Evolutionary conservation across 345 rosid species (phyloP).

Genomic region (Syzygium grande): DNA sequence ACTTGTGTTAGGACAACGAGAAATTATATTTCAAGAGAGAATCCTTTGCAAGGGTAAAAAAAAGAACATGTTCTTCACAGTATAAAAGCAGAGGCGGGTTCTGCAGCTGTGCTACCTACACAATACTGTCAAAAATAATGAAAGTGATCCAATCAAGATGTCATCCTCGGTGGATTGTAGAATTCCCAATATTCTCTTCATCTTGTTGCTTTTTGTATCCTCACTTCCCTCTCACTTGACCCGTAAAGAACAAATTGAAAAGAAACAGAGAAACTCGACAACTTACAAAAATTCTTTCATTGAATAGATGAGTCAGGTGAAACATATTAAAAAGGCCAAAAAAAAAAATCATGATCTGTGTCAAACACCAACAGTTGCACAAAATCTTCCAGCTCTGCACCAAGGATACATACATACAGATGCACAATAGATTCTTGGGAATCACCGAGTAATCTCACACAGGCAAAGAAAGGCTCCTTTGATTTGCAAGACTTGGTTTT

Average conservation of each 20-base stretch:
- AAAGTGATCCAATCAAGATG: background rate
- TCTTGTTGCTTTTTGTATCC: background rate
- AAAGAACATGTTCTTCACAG: background rate
- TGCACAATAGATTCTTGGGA: background rate
- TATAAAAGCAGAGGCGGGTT: background rate
- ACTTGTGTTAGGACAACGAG: background rate
- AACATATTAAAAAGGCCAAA: background rate
- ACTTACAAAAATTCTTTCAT: background rate
- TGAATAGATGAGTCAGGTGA: background rate
- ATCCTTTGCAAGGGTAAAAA: background rate
- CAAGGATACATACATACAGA: background rate
- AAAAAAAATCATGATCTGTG: background rate
- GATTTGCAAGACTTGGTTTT: constrained; percentile 53
- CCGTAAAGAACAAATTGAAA: background rate
- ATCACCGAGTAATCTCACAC: constrained; percentile 6
- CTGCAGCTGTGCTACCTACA: background rate
- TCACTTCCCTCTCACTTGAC: background rate
- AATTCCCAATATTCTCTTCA: background rate
- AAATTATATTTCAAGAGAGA: background rate
- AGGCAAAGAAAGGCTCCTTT: constrained; percentile 52
- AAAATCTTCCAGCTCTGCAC: background rate
- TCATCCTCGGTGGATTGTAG: background rate
- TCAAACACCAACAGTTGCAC: background rate
- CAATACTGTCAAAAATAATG: background rate
- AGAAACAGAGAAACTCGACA: background rate